Evolutionary conservation across 768 basidiomycete species (phyloP).

Genomic region (Lentinula aciculospora): DNA sequence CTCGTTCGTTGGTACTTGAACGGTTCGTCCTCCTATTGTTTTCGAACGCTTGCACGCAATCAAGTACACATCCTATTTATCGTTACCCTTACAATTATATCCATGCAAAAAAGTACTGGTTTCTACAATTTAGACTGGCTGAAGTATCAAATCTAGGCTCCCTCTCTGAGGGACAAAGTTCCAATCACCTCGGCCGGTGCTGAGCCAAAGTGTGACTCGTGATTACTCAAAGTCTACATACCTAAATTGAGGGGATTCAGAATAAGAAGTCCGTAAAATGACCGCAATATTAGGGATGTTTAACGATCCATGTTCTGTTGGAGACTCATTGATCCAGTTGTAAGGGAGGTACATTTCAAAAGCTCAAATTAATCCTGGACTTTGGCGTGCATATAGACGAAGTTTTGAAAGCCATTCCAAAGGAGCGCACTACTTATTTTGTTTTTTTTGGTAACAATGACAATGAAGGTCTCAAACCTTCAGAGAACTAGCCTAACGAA

Average conservation of each 20-base stretch:
- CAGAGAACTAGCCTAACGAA: slow-evolving; percentile 57
- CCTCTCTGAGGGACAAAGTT: not conserved
- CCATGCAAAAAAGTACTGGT: not conserved
- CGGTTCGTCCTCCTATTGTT: not conserved
- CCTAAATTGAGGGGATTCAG: too few species aligned
- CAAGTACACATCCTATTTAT: not conserved
- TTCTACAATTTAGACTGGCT: not conserved
- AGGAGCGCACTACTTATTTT: slow-evolving; percentile 59
- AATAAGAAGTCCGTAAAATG: too few species aligned
- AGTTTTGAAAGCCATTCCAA: slow-evolving; percentile 60
- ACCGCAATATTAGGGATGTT: too few species aligned
- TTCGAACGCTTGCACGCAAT: not conserved
- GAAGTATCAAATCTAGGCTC: too few species aligned
- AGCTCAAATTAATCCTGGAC: slow-evolving; percentile 27
- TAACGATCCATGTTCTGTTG: too few species aligned
- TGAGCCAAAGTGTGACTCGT: too few species aligned
- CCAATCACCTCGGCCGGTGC: too few species aligned
- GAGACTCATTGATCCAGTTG: too few species aligned
- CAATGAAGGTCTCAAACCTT: slow-evolving; percentile 63
- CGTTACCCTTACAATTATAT: not conserved
- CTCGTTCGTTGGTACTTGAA: not conserved
- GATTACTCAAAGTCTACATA: too few species aligned
- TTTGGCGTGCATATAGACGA: slow-evolving; percentile 63
- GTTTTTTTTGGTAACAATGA: slow-evolving; percentile 70
- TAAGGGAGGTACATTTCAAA: too few species aligned